Evolutionary conservation across 1,284 basidiomycete species (phyloP).

Genomic region (Ceratobasidium sp.): DNA sequence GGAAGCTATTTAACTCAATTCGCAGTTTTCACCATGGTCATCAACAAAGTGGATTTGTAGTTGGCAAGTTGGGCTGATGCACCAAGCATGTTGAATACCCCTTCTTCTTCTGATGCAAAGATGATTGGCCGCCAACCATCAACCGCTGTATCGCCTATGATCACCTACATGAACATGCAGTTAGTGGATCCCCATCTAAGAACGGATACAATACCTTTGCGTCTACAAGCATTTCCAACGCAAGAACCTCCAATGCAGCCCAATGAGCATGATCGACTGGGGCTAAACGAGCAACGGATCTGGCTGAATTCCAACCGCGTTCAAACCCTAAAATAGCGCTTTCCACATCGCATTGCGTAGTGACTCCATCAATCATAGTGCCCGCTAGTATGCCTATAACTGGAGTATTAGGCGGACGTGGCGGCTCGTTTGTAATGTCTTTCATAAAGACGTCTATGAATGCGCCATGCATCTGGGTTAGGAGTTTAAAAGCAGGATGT

Average conservation of each 20-base stretch:
- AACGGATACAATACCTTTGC: too few relatives aligned
- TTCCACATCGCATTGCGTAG: conserved; percentile 12
- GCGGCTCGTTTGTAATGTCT: conserved; percentile 16
- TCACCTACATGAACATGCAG: conserved; percentile 6
- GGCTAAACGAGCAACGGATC: conserved; percentile 26
- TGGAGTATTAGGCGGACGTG: conserved; percentile 16
- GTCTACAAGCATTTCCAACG: conserved; percentile 20
- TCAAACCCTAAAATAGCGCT: conserved; percentile 11
- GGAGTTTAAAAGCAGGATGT: conserved; percentile 22
- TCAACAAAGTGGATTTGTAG: conserved; percentile 30
- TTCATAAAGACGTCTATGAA: conserved; percentile 24
- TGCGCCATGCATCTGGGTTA: not conserved
- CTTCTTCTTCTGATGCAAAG: conserved; percentile 35
- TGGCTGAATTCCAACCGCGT: conserved; percentile 5
- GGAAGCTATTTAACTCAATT: not conserved
- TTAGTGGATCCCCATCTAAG: too few relatives aligned
- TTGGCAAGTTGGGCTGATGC: conserved; percentile 18
- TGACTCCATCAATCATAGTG: conserved; percentile 16
- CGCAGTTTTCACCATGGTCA: conserved; percentile 22
- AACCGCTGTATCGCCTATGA: not conserved
- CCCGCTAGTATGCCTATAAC: not conserved
- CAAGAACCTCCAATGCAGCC: conserved; percentile 21
- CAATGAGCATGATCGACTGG: conserved; percentile 13
- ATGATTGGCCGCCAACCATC: conserved; percentile 22
- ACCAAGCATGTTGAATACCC: conserved; percentile 18